phyloP scores from a whole-genome alignment of 441 rosid genomes.

The Brassica balearica region DNA sequence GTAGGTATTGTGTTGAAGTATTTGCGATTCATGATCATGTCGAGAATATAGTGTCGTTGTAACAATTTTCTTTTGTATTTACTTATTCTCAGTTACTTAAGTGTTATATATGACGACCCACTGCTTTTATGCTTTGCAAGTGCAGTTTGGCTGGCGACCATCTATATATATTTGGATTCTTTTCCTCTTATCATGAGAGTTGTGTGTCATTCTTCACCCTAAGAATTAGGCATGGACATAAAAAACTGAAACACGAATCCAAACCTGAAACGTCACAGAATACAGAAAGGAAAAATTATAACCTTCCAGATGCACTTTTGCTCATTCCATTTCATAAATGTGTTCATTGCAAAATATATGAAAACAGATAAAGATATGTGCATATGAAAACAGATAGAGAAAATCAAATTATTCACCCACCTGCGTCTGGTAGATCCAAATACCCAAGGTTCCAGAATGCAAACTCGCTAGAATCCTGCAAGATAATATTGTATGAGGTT shows the following conservation, averaged over 20 bases:
- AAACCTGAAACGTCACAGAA: neutral
- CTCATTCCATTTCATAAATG: neutral
- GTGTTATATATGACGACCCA: too few species aligned
- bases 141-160: too few species aligned
- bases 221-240: too few species aligned
- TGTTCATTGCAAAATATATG: neutral
- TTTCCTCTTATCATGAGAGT: too few species aligned
- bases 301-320: neutral
- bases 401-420: constrained; percentile 39
- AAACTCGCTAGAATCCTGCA: constrained; percentile 77
- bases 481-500: constrained; percentile 8
- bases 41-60: neutral
- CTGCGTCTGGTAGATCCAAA: constrained; percentile 85
- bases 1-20: neutral
- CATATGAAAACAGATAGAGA: neutral
- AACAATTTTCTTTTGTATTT: too few species aligned
- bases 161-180: too few species aligned
- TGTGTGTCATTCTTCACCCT: too few species aligned
- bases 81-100: too few species aligned
- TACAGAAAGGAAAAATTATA: neutral
- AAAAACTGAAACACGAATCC: too few species aligned
- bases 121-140: too few species aligned
- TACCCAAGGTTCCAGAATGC: constrained; percentile 76
- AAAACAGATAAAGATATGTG: neutral
- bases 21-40: neutral